Percentiles rank a stretch among this genome's conserved stretches.
phyloP scores from a whole-genome alignment of 306 rosid genomes.

The Castanea mollissima region DNA sequence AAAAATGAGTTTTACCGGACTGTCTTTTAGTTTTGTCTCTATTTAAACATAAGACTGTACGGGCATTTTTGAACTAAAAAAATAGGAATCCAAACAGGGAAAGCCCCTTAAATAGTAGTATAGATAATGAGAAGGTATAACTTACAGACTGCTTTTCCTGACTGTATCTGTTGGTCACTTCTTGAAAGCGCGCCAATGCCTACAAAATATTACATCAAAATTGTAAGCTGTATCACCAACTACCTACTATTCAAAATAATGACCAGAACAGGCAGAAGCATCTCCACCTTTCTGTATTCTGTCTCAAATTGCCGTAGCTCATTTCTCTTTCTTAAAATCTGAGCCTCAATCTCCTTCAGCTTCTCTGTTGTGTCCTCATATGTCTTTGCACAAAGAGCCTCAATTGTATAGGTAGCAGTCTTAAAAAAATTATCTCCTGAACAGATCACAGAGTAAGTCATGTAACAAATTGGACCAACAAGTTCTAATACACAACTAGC shows the following conservation, averaged over 20 bases:
- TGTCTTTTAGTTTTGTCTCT: too few species aligned
- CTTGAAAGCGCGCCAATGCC: conserved; percentile 96
- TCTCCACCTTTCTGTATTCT: conserved; percentile 80
- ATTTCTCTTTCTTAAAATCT: conserved; percentile 92
- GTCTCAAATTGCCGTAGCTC: conserved; percentile 96
- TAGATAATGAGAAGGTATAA: conserved; percentile 8
- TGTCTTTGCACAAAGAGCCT: conserved; percentile 78
- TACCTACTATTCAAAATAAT: conserved; percentile 12
- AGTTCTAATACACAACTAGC: conserved; percentile 6
- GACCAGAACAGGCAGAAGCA: conserved; percentile 7
- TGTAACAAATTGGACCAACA: neutral
- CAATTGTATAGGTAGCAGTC: conserved; percentile 94
- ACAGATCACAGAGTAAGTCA: conserved; percentile 34
- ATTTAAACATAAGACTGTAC: too few species aligned
- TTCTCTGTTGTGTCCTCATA: conserved; percentile 76
- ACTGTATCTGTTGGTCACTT: conserved; percentile 88
- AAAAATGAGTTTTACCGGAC: too few species aligned
- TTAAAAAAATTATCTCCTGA: conserved; percentile 97
- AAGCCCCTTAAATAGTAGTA: too few species aligned
- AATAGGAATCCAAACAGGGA: too few species aligned
- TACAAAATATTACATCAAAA: conserved; percentile 33
- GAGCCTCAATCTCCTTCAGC: conserved; percentile 81
- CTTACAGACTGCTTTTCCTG: conserved; percentile 87
- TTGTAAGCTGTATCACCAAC: neutral
- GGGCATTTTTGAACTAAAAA: too few species aligned